Conservation (phyloP, 352 stramenopile species). For the Phytopythium ostracodes region DNA sequence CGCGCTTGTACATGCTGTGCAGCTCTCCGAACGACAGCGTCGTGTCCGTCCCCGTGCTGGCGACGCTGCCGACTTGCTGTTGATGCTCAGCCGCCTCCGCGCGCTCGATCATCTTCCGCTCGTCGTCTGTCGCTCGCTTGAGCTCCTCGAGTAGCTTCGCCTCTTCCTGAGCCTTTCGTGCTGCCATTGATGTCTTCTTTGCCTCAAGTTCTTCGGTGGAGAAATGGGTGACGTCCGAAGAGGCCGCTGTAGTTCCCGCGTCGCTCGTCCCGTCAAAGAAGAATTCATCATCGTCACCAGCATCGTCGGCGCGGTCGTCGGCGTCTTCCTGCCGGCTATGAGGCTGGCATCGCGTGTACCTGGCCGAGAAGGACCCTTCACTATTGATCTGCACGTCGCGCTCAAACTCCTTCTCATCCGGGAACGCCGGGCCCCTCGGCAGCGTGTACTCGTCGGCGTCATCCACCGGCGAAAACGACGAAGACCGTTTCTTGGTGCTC, state of each 20-base stretch:
- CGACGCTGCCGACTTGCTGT: neutral
- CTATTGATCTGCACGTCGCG: constrained; percentile 26
- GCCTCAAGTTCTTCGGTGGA: constrained; percentile 19
- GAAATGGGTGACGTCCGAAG: neutral
- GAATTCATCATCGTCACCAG: constrained; percentile 41
- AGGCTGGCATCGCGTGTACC: neutral
- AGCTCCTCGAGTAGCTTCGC: constrained; percentile 34
- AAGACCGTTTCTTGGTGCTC: constrained; percentile 25
- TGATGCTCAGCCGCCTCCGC: neutral
- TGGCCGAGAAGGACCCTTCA: constrained; percentile 32
- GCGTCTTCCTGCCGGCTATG: neutral
- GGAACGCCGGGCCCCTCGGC: constrained; percentile 31
- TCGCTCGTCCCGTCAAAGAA: constrained; percentile 12
- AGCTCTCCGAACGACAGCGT: constrained; percentile 57
- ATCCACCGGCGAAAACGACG: constrained; percentile 3
- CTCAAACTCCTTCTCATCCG: constrained; percentile 47
- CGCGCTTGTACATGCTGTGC: constrained; percentile 79
- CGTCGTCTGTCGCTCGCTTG: constrained; percentile 34
- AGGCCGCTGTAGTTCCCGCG: neutral
- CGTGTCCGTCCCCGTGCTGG: neutral
- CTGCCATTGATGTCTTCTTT: constrained; percentile 18
- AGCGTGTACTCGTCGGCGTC: constrained; percentile 24
- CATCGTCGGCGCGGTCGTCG: neutral
- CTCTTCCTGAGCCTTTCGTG: constrained; percentile 28
- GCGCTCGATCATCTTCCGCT: constrained; percentile 25